Percentiles rank a stretch among this genome's conserved stretches.
These are phyloP conservation scores for Paecilomyces dactylethromorphus DNA, from an alignment of 2,329 filamentous ascomycete genomes.

Conservation along the genomic window DNA sequence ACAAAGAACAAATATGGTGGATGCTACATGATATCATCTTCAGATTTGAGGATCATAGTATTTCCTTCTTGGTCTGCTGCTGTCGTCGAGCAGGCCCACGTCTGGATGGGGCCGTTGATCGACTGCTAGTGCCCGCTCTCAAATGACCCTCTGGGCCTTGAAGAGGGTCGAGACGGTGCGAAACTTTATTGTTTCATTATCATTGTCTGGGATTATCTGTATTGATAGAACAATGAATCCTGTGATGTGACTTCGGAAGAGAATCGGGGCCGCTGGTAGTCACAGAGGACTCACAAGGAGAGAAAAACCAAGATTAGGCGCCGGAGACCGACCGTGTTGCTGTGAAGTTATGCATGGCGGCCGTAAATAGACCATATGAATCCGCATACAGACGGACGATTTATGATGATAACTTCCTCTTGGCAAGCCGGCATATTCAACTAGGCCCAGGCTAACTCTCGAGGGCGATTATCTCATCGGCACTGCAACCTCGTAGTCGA, in stretches of 20 bases:
- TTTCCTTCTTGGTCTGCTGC: not conserved
- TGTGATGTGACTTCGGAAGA: not conserved
- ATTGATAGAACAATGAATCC: not conserved
- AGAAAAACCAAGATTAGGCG: not conserved
- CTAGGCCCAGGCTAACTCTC: not conserved
- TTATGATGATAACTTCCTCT: not conserved
- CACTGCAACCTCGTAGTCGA: not conserved
- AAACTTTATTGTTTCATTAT: not conserved
- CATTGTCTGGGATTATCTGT: not conserved
- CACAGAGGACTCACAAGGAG: not conserved
- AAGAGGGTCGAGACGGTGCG: not conserved
- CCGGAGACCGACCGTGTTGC: not conserved
- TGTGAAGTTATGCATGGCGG: not conserved
- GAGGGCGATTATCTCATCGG: not conserved
- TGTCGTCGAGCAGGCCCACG: not conserved
- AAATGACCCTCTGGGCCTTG: not conserved
- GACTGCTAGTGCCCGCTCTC: not conserved
- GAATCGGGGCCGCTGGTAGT: not conserved
- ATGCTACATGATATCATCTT: not conserved
- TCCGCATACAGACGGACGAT: not conserved
- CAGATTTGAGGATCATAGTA: not conserved
- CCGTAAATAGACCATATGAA: not conserved
- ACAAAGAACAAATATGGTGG: not conserved
- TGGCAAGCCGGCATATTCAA: not conserved
- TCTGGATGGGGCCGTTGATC: not conserved